Evolutionary conservation across 768 basidiomycete genomes (phyloP).

Genomic region (Termitomyces sp.): DNA sequence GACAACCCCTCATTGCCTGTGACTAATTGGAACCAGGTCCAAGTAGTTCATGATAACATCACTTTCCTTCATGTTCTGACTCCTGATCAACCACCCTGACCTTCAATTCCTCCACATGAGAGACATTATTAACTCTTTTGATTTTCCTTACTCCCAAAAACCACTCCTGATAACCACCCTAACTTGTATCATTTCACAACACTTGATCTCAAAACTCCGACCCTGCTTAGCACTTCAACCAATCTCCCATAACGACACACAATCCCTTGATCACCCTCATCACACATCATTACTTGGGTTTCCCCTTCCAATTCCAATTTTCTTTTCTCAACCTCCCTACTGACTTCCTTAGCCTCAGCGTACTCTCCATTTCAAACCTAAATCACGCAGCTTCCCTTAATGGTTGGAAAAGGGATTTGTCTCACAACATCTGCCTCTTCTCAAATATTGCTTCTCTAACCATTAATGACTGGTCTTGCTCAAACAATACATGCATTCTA

Average conservation of each 20-base stretch:
- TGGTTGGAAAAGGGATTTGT: neutral
- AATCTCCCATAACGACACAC: neutral
- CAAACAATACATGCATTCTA: neutral
- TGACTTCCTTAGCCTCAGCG: no score
- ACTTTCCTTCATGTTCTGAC: neutral
- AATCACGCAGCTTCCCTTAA: neutral
- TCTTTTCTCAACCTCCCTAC: neutral
- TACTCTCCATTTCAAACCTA: neutral
- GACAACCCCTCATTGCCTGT: neutral
- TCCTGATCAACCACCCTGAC: neutral
- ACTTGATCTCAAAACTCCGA: neutral
- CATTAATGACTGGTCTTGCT: neutral
- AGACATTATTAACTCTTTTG: neutral
- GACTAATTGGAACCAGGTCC: neutral
- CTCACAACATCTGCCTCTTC: neutral
- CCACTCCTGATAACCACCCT: neutral
- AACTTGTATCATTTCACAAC: neutral
- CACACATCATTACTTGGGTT: neutral
- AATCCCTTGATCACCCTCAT: neutral
- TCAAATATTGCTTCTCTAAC: neutral
- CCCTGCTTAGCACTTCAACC: neutral
- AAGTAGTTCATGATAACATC: neutral
- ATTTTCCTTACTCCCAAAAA: neutral
- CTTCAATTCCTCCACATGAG: neutral
- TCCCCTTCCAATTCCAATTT: neutral